Conservation (phyloP, 2,329 filamentous ascomycete genomes). For the Orbilia brochopaga region DNA sequence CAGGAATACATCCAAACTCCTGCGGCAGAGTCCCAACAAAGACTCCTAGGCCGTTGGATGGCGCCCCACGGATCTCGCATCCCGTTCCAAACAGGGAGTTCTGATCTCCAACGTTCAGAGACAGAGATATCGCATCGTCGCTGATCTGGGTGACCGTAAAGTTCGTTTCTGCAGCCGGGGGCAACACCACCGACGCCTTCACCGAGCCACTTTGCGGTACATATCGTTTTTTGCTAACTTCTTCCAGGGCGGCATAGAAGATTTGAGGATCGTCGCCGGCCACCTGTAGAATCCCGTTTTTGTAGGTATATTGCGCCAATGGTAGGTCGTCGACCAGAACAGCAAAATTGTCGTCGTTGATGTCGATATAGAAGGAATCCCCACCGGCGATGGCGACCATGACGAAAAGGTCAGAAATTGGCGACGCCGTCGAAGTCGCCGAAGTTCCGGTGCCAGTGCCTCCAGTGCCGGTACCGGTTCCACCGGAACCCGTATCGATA, state of each 20-base stretch:
- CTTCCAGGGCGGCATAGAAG: neutral
- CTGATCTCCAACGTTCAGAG: neutral
- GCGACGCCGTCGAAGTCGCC: neutral
- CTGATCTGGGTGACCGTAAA: neutral
- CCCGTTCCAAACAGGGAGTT: neutral
- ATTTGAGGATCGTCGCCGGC: neutral
- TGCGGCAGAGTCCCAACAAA: neutral
- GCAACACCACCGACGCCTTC: neutral
- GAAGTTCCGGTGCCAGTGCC: neutral
- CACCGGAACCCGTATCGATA: neutral
- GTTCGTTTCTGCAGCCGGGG: neutral
- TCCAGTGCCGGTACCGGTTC: neutral
- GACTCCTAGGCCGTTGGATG: neutral
- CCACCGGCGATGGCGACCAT: neutral
- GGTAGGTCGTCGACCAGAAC: constrained; percentile 6
- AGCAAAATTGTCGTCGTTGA: constrained; percentile 6
- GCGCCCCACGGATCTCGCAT: neutral
- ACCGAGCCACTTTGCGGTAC: neutral
- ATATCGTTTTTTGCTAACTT: neutral
- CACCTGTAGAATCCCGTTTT: neutral
- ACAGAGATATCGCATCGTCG: neutral
- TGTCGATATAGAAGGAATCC: neutral
- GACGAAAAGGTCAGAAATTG: neutral
- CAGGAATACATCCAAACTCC: neutral
- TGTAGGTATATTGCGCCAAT: neutral